Evolutionary conservation across 176 grass and related monocot species (phyloP).

Genomic region (Canna indica): DNA sequence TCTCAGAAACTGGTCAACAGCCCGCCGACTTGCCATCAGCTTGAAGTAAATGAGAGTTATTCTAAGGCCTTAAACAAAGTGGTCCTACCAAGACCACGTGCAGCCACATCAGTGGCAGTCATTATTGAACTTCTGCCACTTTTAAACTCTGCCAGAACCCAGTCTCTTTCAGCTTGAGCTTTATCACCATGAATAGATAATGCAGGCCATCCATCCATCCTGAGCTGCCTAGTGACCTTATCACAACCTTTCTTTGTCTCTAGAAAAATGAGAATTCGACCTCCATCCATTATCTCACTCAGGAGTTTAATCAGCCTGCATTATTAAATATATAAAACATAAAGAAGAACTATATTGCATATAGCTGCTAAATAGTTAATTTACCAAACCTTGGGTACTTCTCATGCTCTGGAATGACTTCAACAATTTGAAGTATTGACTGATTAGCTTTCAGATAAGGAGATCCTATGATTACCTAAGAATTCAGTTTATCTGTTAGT

Average conservation of each 20-base stretch:
- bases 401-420: slow-evolving; percentile 83
- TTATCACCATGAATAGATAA: slow-evolving; percentile 99
- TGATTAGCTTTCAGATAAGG: slow-evolving; percentile 96
- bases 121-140: slow-evolving; percentile 94
- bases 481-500: slow-evolving; percentile 20
- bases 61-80: slow-evolving; percentile 51
- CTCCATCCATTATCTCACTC: slow-evolving; percentile 76
- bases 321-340: slow-evolving; percentile 10
- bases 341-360: slow-evolving; percentile 10
- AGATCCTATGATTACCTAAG: slow-evolving; percentile 86
- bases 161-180: slow-evolving; percentile 89
- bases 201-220: slow-evolving; percentile 97
- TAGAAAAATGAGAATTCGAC: slow-evolving; percentile 87
- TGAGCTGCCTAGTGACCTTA: slow-evolving; percentile 83
- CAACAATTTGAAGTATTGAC: slow-evolving; percentile 88
- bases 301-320: slow-evolving; percentile 80
- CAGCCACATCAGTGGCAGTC: slow-evolving; percentile 95
- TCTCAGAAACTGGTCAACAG: slow-evolving; percentile 81
- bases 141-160: slow-evolving; percentile 89
- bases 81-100: slow-evolving; percentile 98
- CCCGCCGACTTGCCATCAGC: slow-evolving; percentile 72
- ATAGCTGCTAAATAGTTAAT: slow-evolving; percentile 3
- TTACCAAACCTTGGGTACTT: slow-evolving; percentile 66
- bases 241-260: slow-evolving; percentile 97
- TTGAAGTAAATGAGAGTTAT: slow-evolving; percentile 29